Percentiles rank a stretch among this genome's conserved stretches.
Conservation (phyloP, 2,329 filamentous ascomycete species). For the Pseudopithomyces maydicus region DNA sequence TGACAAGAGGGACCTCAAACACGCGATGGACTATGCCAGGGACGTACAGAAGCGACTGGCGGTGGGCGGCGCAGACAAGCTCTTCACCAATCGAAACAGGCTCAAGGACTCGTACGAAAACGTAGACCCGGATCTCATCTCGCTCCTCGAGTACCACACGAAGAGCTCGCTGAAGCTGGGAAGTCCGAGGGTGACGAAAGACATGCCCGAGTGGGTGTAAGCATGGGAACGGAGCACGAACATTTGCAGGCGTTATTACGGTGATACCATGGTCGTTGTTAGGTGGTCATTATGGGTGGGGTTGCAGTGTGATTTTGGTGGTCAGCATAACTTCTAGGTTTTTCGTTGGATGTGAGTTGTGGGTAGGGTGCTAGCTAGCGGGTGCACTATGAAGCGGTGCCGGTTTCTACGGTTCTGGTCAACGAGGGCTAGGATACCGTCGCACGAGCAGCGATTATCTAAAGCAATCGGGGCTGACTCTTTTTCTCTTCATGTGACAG, state of each 20-base stretch:
- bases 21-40: slow-evolving; percentile 28
- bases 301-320: not conserved
- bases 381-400: no score
- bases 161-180: slow-evolving; percentile 27
- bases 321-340: no score
- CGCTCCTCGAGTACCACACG: slow-evolving; percentile 28
- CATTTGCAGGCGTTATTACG: slow-evolving; percentile 4
- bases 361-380: no score
- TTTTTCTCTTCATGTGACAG: no score
- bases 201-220: slow-evolving; percentile 25
- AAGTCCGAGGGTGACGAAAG: slow-evolving; percentile 20
- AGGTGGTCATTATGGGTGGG: not conserved
- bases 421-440: no score
- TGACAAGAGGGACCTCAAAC: slow-evolving; percentile 24
- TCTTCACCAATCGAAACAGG: slow-evolving; percentile 22
- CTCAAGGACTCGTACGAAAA: slow-evolving; percentile 21
- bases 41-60: slow-evolving; percentile 26
- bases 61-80: slow-evolving; percentile 19
- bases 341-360: no score
- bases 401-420: no score
- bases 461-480: no score
- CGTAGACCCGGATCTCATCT: slow-evolving; percentile 15
- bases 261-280: slow-evolving; percentile 5
- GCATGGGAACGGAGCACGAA: not conserved
- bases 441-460: no score